Percentiles rank a stretch among this genome's conserved stretches.
phyloP scores from a whole-genome alignment of 2,329 filamentous ascomycete genomes.

The Aspergillus amoenus region DNA sequence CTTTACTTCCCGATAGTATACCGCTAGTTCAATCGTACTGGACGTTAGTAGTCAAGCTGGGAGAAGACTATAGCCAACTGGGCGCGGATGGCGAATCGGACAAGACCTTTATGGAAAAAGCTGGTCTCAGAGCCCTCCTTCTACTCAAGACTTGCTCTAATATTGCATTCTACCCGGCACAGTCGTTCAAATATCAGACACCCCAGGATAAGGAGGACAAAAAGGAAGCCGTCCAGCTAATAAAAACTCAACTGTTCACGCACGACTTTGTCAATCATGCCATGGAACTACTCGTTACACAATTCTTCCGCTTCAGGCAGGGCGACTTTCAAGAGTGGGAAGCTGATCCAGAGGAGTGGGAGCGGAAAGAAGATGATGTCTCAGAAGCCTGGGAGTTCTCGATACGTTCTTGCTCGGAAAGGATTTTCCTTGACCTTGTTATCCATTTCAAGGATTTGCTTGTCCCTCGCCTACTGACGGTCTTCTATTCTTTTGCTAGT shows the following conservation, averaged over 20 bases:
- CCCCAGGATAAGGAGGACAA: slow-evolving; percentile 75
- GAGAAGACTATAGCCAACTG: slow-evolving; percentile 60
- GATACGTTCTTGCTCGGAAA: slow-evolving; percentile 88
- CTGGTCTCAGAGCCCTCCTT: slow-evolving; percentile 79
- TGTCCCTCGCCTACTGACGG: slow-evolving; percentile 73
- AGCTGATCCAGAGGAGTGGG: slow-evolving; percentile 93
- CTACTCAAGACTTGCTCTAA: slow-evolving; percentile 79
- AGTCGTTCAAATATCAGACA: slow-evolving; percentile 81
- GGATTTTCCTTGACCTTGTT: slow-evolving; percentile 86
- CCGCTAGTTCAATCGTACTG: slow-evolving; percentile 80
- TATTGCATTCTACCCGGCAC: slow-evolving; percentile 77
- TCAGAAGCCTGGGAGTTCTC: slow-evolving; percentile 89
- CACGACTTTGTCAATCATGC: slow-evolving; percentile 75
- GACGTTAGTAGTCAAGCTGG: slow-evolving; percentile 74
- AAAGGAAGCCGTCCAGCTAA: slow-evolving; percentile 63
- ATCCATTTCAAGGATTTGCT: slow-evolving; percentile 84
- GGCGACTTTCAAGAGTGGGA: slow-evolving; percentile 90
- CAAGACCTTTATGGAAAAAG: slow-evolving; percentile 67
- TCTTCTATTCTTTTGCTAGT: slow-evolving; percentile 77
- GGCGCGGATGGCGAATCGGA: slow-evolving; percentile 48
- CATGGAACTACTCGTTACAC: slow-evolving; percentile 79
- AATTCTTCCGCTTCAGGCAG: slow-evolving; percentile 83
- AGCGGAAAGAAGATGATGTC: slow-evolving; percentile 80
- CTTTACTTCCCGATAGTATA: slow-evolving; percentile 75
- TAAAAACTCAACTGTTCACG: slow-evolving; percentile 74